phyloP scores from a whole-genome alignment of 2,329 filamentous ascomycete species.

The Ophiognomonia clavigignenti-juglandacearum region DNA sequence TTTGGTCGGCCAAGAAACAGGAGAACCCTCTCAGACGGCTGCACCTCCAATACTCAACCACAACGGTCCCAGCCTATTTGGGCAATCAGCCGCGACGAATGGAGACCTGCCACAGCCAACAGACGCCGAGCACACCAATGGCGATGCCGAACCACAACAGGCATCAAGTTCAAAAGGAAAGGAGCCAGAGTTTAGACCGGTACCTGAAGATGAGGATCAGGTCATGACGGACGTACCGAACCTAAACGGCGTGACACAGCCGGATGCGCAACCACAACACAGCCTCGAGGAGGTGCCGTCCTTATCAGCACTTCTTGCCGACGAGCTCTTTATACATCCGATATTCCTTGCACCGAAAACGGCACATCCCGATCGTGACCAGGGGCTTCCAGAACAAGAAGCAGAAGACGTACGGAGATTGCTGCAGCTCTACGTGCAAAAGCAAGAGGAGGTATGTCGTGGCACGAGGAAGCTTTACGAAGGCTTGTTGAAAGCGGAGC shows the following conservation, averaged over 20 bases:
- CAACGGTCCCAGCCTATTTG: neutral
- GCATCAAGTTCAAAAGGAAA: constrained; percentile 11
- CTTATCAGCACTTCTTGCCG: constrained; percentile 17
- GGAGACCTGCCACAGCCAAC: neutral
- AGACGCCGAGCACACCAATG: constrained; percentile 9
- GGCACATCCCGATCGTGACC: constrained; percentile 61
- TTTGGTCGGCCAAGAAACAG: neutral
- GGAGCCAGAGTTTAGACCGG: constrained; percentile 2
- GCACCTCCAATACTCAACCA: neutral
- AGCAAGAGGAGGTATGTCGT: constrained; percentile 78
- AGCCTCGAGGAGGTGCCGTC: constrained; percentile 11
- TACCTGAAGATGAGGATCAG: constrained; percentile 4
- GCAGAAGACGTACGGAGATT: constrained; percentile 74
- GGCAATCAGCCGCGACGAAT: neutral
- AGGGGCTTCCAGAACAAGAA: constrained; percentile 67
- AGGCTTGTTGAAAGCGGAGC: constrained; percentile 67
- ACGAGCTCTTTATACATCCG: constrained; percentile 62
- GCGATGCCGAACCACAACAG: neutral
- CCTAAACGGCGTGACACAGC: neutral
- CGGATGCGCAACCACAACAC: neutral
- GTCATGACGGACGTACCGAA: constrained; percentile 6
- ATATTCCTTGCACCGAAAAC: constrained; percentile 64
- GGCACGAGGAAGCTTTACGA: constrained; percentile 63
- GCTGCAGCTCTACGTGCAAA: constrained; percentile 73
- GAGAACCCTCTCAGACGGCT: neutral